Evolutionary conservation across 768 basidiomycete genomes (phyloP).

Genomic region (Russula emetica): DNA sequence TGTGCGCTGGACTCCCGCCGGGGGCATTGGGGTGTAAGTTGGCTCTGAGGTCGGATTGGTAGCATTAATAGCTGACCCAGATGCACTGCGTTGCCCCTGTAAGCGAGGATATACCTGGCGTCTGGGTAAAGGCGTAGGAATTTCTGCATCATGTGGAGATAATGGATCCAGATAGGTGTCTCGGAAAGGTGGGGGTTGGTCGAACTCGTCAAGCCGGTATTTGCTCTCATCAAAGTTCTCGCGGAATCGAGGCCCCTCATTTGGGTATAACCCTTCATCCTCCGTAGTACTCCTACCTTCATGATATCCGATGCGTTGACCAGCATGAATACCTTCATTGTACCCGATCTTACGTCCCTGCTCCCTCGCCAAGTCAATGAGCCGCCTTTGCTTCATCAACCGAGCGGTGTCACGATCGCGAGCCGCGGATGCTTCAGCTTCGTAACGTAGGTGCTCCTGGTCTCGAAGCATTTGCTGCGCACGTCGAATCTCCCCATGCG

Average conservation of each 20-base stretch:
- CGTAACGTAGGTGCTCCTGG: slow-evolving; percentile 41
- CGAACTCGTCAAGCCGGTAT: slow-evolving; percentile 16
- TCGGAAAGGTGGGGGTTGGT: slow-evolving; percentile 10
- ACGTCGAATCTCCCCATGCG: slow-evolving; percentile 43
- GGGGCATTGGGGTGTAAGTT: not conserved
- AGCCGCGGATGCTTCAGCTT: slow-evolving; percentile 46
- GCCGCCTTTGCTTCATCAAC: slow-evolving; percentile 41
- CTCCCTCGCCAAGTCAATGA: slow-evolving; percentile 41
- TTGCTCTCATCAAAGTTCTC: slow-evolving; percentile 15
- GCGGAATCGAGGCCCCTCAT: slow-evolving; percentile 15
- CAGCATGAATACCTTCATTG: slow-evolving; percentile 37
- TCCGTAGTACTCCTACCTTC: slow-evolving; percentile 10
- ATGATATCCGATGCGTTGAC: slow-evolving; percentile 25
- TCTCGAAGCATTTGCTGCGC: slow-evolving; percentile 44
- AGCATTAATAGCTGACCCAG: not conserved
- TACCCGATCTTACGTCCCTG: slow-evolving; percentile 43
- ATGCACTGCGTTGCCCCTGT: not conserved
- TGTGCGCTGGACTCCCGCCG: slow-evolving; percentile 1
- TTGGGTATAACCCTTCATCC: not conserved
- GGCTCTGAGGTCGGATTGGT: not conserved
- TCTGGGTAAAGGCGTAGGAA: slow-evolving; percentile 2
- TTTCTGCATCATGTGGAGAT: not conserved
- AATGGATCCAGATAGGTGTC: not conserved
- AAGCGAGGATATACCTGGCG: slow-evolving; percentile 6
- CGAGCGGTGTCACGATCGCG: slow-evolving; percentile 44